phyloP scores from a whole-genome alignment of 1,284 basidiomycete genomes.

The Schizophyllum amplum region DNA sequence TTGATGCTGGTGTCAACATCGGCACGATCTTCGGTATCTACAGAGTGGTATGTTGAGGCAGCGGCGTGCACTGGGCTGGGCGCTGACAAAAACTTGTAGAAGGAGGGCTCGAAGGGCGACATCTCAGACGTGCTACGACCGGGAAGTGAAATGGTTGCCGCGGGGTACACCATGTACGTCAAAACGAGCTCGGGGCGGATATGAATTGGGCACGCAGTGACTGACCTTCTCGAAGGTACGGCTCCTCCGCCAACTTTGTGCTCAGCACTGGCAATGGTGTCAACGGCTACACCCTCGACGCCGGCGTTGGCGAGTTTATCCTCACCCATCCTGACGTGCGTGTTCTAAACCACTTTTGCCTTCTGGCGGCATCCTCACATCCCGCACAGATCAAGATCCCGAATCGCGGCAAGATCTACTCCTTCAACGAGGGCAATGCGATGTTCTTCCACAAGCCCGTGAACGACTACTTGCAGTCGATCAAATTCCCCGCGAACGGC shows the following conservation, averaged over 20 bases:
- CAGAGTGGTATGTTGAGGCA: conserved; percentile 55
- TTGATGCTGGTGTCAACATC: conserved; percentile 99
- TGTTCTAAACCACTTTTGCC: conserved; percentile 8
- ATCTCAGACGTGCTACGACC: conserved; percentile 88
- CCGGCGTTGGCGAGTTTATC: conserved; percentile 95
- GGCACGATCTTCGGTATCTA: conserved; percentile 99
- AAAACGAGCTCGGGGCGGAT: too few relatives aligned
- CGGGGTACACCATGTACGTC: conserved; percentile 88
- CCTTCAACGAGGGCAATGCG: conserved; percentile 98
- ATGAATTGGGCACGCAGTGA: too few relatives aligned
- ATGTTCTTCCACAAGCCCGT: conserved; percentile 90
- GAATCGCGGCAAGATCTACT: conserved; percentile 95
- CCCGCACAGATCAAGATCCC: conserved; percentile 79
- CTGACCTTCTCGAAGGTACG: conserved; percentile 61
- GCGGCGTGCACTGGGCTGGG: conserved; percentile 5
- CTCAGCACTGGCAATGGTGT: conserved; percentile 94
- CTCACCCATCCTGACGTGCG: conserved; percentile 92
- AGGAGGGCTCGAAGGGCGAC: conserved; percentile 68
- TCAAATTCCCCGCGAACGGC: conserved; percentile 81
- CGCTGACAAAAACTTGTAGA: conserved; percentile 30
- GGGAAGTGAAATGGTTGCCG: conserved; percentile 96
- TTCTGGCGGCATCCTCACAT: conserved; percentile 4
- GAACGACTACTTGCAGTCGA: conserved; percentile 83
- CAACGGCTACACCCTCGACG: conserved; percentile 98
- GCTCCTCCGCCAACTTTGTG: conserved; percentile 96